These are phyloP conservation scores for Podila verticillata DNA, from an alignment of 192 early-diverging fungal species.

Conservation along the genomic window DNA sequence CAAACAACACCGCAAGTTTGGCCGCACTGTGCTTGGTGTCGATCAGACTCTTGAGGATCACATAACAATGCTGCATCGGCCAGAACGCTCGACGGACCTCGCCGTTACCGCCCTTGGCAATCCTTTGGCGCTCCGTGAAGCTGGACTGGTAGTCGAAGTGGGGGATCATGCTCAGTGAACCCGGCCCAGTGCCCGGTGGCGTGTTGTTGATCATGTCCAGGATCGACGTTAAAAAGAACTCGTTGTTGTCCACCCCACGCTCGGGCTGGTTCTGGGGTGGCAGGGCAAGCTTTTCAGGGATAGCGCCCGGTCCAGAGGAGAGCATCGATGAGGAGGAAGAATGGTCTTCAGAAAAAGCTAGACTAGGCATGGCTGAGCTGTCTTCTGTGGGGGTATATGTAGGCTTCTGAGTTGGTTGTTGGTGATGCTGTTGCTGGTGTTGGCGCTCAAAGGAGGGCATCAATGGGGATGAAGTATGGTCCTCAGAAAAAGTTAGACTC, in stretches of 20 bases:
- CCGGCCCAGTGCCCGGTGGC: not conserved
- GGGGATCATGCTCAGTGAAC: not conserved
- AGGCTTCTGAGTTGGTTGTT: not conserved
- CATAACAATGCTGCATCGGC: not conserved
- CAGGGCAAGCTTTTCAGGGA: not conserved
- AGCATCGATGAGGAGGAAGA: slow-evolving; percentile 1
- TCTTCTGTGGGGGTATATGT: not conserved
- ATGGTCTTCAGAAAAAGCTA: slow-evolving; percentile 9
- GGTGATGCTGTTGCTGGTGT: too few species aligned
- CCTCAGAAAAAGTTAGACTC: slow-evolving; percentile 10
- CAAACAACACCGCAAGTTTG: slow-evolving; percentile 19
- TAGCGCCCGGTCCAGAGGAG: not conserved
- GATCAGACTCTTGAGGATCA: slow-evolving; percentile 19
- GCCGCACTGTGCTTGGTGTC: slow-evolving; percentile 7
- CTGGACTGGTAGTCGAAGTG: slow-evolving; percentile 11
- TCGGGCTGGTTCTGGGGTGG: not conserved
- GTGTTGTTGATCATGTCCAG: not conserved
- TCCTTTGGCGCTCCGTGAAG: slow-evolving; percentile 2
- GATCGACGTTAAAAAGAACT: slow-evolving; percentile 17
- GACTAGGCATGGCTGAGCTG: slow-evolving; percentile 3
- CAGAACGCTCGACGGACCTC: slow-evolving; percentile 20
- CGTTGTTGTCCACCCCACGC: not conserved
- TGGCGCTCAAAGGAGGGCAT: too few species aligned
- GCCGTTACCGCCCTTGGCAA: slow-evolving; percentile 30
- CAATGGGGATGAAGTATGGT: not conserved